Percentiles rank a stretch among this genome's conserved stretches.
These are phyloP conservation scores for Filobasidium uniguttulatum DNA, from an alignment of 1,284 basidiomycete species.

Conservation along the genomic window DNA sequence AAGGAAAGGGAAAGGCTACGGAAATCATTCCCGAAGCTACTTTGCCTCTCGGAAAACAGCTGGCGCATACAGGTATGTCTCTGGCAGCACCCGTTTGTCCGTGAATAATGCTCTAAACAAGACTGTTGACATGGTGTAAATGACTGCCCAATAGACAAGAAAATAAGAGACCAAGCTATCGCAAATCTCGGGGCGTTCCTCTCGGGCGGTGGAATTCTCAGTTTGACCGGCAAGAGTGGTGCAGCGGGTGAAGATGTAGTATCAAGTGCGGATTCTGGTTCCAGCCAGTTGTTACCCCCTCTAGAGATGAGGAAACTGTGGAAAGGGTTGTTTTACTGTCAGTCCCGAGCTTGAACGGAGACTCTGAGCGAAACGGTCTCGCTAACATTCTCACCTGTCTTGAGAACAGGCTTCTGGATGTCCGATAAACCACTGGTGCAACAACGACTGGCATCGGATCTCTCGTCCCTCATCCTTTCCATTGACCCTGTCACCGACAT, in stretches of 20 bases:
- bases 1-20: constrained; percentile 8
- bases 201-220: constrained; percentile 43
- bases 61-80: constrained; percentile 68
- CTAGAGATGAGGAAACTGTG: constrained; percentile 81
- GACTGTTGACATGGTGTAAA: constrained; percentile 17
- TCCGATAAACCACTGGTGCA: constrained; percentile 96
- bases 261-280: constrained; percentile 18
- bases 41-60: constrained; percentile 66
- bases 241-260: constrained; percentile 16
- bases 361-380: not conserved
- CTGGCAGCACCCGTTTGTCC: not conserved
- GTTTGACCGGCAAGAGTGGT: constrained; percentile 15
- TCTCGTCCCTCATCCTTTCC: constrained; percentile 63
- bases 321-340: constrained; percentile 97
- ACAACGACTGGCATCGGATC: constrained; percentile 72
- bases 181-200: constrained; percentile 62
- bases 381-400: too few species aligned
- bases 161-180: constrained; percentile 74
- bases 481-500: constrained; percentile 42
- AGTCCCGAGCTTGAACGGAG: constrained; percentile 22
- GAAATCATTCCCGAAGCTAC: constrained; percentile 7
- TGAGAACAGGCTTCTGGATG: constrained; percentile 99
- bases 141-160: constrained; percentile 51
- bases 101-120: not conserved
- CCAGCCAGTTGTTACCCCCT: constrained; percentile 40